phyloP scores from a whole-genome alignment of 2,329 filamentous ascomycete species.

The Lecanicillium sp. region DNA sequence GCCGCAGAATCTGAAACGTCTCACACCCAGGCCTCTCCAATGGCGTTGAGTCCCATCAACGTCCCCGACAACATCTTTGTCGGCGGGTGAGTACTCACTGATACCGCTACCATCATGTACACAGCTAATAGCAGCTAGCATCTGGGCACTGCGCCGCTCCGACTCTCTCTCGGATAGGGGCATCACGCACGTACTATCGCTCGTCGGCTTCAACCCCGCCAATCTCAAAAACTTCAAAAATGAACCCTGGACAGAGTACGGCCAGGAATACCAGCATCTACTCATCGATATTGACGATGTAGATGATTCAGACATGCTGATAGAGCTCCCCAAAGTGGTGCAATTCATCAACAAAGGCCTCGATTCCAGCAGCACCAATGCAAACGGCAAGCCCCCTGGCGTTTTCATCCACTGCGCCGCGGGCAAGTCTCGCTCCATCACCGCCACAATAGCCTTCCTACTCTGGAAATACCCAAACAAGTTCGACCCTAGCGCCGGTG shows the following conservation, averaged over 20 bases:
- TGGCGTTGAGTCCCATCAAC: slow-evolving; percentile 8
- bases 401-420: slow-evolving; percentile 73
- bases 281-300: slow-evolving; percentile 84
- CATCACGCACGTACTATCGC: slow-evolving; percentile 88
- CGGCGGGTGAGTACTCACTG: slow-evolving; percentile 4
- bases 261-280: slow-evolving; percentile 60
- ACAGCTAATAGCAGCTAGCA: slow-evolving; percentile 38
- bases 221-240: slow-evolving; percentile 37
- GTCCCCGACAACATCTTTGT: slow-evolving; percentile 8
- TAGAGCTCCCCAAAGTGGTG: slow-evolving; percentile 71
- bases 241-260: slow-evolving; percentile 39
- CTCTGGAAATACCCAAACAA: slow-evolving; percentile 57
- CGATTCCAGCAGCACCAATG: slow-evolving; percentile 12
- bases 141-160: slow-evolving; percentile 70
- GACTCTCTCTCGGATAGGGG: slow-evolving; percentile 61
- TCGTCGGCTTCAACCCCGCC: slow-evolving; percentile 49
- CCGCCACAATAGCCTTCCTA: slow-evolving; percentile 76
- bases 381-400: slow-evolving; percentile 22
- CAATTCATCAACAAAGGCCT: slow-evolving; percentile 77
- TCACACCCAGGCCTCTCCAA: neutral
- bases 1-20: too few relatives aligned
- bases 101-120: neutral
- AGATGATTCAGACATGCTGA: slow-evolving; percentile 78
- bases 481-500: slow-evolving; percentile 35
- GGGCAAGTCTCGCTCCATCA: slow-evolving; percentile 89